These are phyloP conservation scores for Crepidotus variabilis DNA, from an alignment of 768 basidiomycete genomes.

Conservation along the genomic window DNA sequence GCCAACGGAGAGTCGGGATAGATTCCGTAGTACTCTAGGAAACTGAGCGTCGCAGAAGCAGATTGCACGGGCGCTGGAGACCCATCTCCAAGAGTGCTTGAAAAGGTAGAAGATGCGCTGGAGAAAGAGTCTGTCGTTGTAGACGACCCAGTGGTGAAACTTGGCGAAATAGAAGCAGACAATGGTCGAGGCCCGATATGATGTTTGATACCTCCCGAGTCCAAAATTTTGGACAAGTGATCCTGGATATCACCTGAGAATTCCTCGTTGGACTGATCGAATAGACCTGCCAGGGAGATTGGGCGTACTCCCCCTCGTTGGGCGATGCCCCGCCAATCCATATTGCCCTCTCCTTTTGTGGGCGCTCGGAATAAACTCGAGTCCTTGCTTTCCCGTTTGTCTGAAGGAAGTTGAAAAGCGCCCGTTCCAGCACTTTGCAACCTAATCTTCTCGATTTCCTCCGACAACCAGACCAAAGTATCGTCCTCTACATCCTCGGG, in stretches of 20 bases:
- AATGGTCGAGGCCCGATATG: constrained; percentile 17
- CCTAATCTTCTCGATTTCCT: constrained; percentile 29
- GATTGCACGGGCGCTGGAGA: constrained; percentile 26
- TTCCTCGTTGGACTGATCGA: constrained; percentile 20
- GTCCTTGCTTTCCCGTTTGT: constrained; percentile 10
- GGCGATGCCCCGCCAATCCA: constrained; percentile 15
- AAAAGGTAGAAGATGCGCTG: constrained; percentile 7
- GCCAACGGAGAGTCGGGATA: constrained; percentile 28
- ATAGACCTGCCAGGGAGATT: constrained; percentile 24
- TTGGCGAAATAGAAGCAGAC: constrained; percentile 20
- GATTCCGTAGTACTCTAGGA: constrained; percentile 34
- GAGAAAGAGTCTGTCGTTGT: constrained; percentile 18
- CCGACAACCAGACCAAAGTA: constrained; percentile 29
- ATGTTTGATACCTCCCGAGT: constrained; percentile 20
- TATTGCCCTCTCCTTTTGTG: constrained; percentile 7
- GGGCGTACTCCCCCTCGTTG: constrained; percentile 20
- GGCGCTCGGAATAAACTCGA: constrained; percentile 11
- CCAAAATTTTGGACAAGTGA: constrained; percentile 25
- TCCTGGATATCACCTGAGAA: constrained; percentile 24
- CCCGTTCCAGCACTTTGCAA: constrained; percentile 12
- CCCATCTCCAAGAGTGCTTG: constrained; percentile 8
- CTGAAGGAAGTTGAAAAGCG: constrained; percentile 4
- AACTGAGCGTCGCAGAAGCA: constrained; percentile 30
- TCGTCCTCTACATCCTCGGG: constrained; percentile 19
- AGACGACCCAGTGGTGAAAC: constrained; percentile 16